Base-by-base conservation (phyloP, 2,329 filamentous ascomycete genomes). In the Phaeosphaeriaceae sp. region DNA sequence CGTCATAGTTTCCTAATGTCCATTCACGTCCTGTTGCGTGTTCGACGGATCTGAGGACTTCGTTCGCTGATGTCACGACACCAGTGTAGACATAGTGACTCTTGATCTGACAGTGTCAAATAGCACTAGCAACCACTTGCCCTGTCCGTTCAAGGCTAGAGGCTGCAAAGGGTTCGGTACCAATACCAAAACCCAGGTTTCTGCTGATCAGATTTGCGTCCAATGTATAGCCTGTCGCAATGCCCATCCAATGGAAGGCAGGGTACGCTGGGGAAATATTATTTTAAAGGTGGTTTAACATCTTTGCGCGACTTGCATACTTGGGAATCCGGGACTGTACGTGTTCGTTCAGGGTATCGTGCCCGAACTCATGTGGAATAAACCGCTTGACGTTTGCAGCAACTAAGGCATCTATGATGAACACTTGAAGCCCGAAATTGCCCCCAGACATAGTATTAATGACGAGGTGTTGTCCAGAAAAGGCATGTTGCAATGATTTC, bases 331-430 rank as follows among this genome's bases (percentile, higher is more conserved):
- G 65, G 12, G 50, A 43, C 39, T 68, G 65, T 6, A 75, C 56
- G 4, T 41, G 38, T 13, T 47, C 35, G 50, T 74, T 75, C 23
- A 71, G 52, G 18, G 66, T 57, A 42, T 68, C 64, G 30, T 68
- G 70, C 35, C 72, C 74, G 51, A 75, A 79, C 46, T 78, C 76
- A 21, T 70, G 64, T 9, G 76, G 75, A 21, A 79, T 67, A 56
- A 77, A 74, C 13, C 73, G 68, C 37, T 60, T 64, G 3, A 77
- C 75, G 7, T 72, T 70, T 6, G 72, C 73, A 13, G 70, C 64
- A 35, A 75, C 53, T 13, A 71, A 63, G 15, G 75, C 76, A 36
- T 77, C 68, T 33, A 78, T 64, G 23, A 79, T 66, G 8, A 54
- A 46, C 16, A 61, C 53, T n/a, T 67, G 63, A 17, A 62, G 45